Base-by-base conservation (phyloP, 257 asterid species). In the Scutellaria baicalensis region DNA sequence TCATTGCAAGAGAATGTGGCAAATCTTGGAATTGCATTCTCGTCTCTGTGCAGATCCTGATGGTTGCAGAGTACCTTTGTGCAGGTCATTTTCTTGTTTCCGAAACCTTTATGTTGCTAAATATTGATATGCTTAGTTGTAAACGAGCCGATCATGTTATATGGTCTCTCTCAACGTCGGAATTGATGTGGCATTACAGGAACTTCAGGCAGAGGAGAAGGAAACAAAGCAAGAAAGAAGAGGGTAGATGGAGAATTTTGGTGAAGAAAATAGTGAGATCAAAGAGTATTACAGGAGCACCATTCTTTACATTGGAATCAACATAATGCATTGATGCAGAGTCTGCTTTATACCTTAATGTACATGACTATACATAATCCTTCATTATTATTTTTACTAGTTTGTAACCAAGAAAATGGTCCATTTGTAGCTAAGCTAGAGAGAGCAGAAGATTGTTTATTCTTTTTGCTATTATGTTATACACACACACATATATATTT, bases 1-100 rank as follows among this genome's bases (percentile, higher is more conserved):
- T 61, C 95, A 85, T 56, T 90, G 98, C 87, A 90, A 88, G 95
- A 81, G 93, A 62, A 85, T 88, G 93, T 88, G 97, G 98, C 89
- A 85, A 44, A 73, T 92, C 17, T 73, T 92, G 79, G 97, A 92
- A 9, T 68, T 92, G 73, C 98, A 92, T 66, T 90, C 98, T 59
- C 83, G 91, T 40, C 84, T 92, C 12, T 92, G 98, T 14, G 89
- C 88, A 3, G 48, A 88, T 78, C 23, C 88, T 0, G 87, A 84
- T 20, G 71, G 10, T 51, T 92, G 98, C 59, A 71, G 69, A 66
- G 97, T 92, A 23, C 98, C 98, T 20, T 58, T 92, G 72, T 92
- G 98, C 89, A 86, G 91, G 96, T 86, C 14, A 23, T 20, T 56
- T 55, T 42, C 44, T 58, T 44, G 71, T 31, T 63, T 35, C 48